Evolutionary conservation across 768 basidiomycete species (phyloP).

Genomic region (Tricholoma furcatifolium): DNA sequence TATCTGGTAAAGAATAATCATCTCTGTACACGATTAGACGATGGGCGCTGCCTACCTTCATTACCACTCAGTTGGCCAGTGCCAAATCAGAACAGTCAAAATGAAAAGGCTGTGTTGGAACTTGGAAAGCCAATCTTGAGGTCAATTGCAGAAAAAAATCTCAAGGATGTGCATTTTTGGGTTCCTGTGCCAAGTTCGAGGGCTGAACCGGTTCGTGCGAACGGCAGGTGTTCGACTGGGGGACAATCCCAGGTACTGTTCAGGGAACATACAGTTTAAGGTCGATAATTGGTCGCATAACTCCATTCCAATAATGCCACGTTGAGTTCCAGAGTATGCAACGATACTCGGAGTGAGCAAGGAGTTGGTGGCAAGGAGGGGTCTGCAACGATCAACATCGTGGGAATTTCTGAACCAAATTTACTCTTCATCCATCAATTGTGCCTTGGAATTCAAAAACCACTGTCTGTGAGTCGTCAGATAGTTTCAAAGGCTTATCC

Average conservation of each 20-base stretch:
- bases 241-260: too few species aligned
- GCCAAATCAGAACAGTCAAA: not conserved
- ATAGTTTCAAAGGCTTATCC: not conserved
- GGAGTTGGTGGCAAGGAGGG: not conserved
- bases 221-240: too few species aligned
- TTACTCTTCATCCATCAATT: not conserved
- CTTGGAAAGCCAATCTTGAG: too few species aligned
- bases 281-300: not conserved
- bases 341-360: not conserved
- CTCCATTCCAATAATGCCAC: not conserved
- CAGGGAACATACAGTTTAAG: too few species aligned
- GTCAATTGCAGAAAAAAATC: too few species aligned
- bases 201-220: too few species aligned
- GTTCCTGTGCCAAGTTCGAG: too few species aligned
- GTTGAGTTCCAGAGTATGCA: not conserved
- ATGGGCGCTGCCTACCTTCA: not conserved
- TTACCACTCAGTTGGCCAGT: not conserved
- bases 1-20: too few species aligned
- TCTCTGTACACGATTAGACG: not conserved
- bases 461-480: not conserved
- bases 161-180: too few species aligned
- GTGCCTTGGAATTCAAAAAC: too few species aligned
- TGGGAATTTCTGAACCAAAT: not conserved
- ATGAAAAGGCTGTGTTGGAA: not conserved
- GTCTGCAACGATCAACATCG: not conserved